Conservation (phyloP, 176 grass and related monocot species). For the Avena eriantha region DNA sequence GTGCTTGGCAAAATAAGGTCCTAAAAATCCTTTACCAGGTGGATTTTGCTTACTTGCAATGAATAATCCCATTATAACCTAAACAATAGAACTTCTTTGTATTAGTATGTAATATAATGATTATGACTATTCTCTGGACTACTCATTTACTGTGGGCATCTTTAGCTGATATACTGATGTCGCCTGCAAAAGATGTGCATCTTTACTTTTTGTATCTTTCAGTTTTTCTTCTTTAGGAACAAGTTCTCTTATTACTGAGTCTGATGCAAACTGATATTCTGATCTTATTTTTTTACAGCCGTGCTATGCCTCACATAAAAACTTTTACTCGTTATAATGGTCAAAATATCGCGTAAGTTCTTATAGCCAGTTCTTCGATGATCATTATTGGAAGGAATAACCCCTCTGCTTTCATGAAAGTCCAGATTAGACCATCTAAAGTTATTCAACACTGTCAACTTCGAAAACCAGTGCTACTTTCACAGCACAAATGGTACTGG, state of each 20-base stretch:
- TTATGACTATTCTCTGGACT: slow-evolving; percentile 19
- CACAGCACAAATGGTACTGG: background rate
- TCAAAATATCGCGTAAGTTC: slow-evolving; percentile 84
- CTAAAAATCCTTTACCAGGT: background rate
- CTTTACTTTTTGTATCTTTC: background rate
- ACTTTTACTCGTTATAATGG: slow-evolving; percentile 86
- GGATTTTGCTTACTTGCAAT: slow-evolving; percentile 15
- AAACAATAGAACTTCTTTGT: background rate
- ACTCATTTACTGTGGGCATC: background rate
- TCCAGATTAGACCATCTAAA: background rate
- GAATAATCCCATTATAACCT: background rate
- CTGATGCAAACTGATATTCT: slow-evolving; percentile 25
- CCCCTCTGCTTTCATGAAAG: background rate
- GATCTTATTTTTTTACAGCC: slow-evolving; percentile 59
- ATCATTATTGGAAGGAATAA: background rate
- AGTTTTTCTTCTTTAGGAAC: slow-evolving; percentile 13
- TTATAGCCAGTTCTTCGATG: background rate
- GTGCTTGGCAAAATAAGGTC: background rate
- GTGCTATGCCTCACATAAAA: slow-evolving; percentile 96
- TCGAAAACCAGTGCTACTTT: background rate
- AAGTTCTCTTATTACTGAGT: slow-evolving; percentile 20
- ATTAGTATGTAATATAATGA: slow-evolving; percentile 16
- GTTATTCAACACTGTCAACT: background rate
- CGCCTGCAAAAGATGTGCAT: slow-evolving; percentile 13
- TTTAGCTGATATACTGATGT: slow-evolving; percentile 23